Base-by-base conservation (phyloP, 352 stramenopile species). In the Globisporangium emineosum region DNA sequence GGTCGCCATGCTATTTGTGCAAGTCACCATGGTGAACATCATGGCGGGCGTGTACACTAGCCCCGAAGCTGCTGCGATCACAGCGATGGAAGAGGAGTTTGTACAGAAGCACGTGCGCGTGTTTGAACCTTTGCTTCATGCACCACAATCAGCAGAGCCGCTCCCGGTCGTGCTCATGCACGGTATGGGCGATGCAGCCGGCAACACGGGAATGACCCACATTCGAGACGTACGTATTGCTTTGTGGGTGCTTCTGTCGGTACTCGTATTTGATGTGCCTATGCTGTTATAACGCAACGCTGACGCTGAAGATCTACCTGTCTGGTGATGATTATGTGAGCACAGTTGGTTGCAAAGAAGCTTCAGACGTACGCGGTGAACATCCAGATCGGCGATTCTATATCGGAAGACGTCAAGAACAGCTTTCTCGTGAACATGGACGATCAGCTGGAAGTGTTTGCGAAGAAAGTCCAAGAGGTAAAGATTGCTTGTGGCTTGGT, bases 401-500 rank as follows among this genome's bases (percentile, higher is more conserved):
- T 93, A 35, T 58, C 68, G 0, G 79, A 95, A 65, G 95, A 98
- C 69, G 87, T 94, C 21, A 80, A 86, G n/a, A 98, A 98, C 75
- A 97, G 90, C 49, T 98, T 97, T 69, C 88, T 98, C 60, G 66
- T 97, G 58, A 97, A 79, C 17, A 97, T 98, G 91, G 81, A 98
- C 67, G 83, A 83, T 10, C 87, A 93, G 54, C 80, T 97, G 12
- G 89, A 97, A 21, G 69, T 89, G 52, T 98, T 98, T 76, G 91
- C 94, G 1, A 68, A 79, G n/a, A 76, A 79, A 53, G 79, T 98
- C 33, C 69, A 65, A 62, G 63, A 81, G 72, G 86, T 94, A 54
- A 25, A 64, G 13, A 19, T 50, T n/a, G n/a, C 30, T 33, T 30
- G 17, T 35, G 30, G 2, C 5, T 37, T 56, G 27, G 42, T 15